These are phyloP conservation scores for Zoysia japonica DNA, from an alignment of 176 grass and related monocot species.

Conservation along the genomic window DNA sequence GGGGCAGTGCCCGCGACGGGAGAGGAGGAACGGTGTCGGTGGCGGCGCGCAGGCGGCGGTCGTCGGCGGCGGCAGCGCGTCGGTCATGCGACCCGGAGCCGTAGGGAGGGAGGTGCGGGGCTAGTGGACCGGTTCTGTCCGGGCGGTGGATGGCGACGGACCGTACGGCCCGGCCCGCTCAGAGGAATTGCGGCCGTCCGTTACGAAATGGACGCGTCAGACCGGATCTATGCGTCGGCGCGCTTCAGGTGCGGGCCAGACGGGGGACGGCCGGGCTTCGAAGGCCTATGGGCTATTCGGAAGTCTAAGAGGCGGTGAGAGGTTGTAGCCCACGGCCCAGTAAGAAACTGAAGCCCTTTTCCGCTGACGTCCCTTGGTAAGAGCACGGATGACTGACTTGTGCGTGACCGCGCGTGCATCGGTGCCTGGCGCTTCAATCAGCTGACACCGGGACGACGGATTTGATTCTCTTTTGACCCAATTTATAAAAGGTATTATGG, in stretches of 20 bases:
- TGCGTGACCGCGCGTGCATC: neutral
- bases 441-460: too few relatives aligned
- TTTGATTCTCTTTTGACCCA: neutral
- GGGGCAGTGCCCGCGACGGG: neutral
- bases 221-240: neutral
- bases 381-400: neutral
- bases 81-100: slow-evolving; percentile 16
- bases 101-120: neutral
- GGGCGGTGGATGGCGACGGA: slow-evolving; percentile 4
- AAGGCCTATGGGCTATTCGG: neutral
- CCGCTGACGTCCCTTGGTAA: neutral
- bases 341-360: neutral
- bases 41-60: slow-evolving; percentile 20
- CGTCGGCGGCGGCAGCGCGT: slow-evolving; percentile 10
- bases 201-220: neutral
- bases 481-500: too few relatives aligned
- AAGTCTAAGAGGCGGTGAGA: neutral
- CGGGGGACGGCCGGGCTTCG: neutral
- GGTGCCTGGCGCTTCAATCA: neutral
- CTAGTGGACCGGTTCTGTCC: neutral
- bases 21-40: neutral
- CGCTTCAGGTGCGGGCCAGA: neutral
- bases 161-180: slow-evolving; percentile 1
- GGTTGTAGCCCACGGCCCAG: neutral
- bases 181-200: neutral